A percentile compares a stretch with the other conserved stretches of the same genome.
These are phyloP conservation scores for Ceratobasidium sp. DNA, from an alignment of 1,284 basidiomycete species.

Conservation along the genomic window DNA sequence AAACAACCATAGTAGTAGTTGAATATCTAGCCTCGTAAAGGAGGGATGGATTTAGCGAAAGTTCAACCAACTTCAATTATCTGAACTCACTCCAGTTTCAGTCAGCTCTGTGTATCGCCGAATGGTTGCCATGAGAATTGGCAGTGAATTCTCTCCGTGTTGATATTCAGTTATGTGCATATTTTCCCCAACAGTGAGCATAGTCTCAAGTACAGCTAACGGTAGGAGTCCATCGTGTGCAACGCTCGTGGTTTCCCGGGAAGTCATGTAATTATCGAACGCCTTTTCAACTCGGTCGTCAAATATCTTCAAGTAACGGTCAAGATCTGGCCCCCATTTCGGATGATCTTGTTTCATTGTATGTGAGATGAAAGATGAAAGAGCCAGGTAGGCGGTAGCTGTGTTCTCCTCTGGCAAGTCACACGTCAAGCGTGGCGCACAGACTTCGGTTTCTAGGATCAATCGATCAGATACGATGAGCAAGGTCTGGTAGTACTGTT, in stretches of 20 bases:
- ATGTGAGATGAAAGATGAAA: no score
- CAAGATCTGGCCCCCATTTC: no score
- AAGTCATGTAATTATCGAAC: constrained; percentile 15
- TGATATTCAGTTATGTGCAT: constrained; percentile 37
- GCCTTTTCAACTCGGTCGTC: neutral
- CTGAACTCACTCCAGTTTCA: constrained; percentile 9
- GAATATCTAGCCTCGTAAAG: constrained; percentile 1
- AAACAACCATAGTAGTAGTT: constrained; percentile 28
- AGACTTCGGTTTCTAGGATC: no score
- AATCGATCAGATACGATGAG: no score
- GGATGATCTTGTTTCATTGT: no score
- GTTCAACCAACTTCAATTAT: no score
- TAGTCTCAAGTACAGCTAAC: constrained; percentile 15
- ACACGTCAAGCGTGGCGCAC: no score
- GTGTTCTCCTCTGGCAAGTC: no score
- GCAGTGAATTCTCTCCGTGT: neutral
- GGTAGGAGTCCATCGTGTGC: constrained; percentile 18
- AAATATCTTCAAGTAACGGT: no score
- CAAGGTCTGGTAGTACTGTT: no score
- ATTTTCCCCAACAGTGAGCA: constrained; percentile 10
- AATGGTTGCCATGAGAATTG: constrained; percentile 4
- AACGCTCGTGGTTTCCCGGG: neutral
- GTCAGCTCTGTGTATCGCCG: constrained; percentile 15
- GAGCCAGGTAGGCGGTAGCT: neutral
- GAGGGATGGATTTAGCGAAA: no score